phyloP scores from a whole-genome alignment of 768 basidiomycete genomes.

The Phylloporus arenicola region DNA sequence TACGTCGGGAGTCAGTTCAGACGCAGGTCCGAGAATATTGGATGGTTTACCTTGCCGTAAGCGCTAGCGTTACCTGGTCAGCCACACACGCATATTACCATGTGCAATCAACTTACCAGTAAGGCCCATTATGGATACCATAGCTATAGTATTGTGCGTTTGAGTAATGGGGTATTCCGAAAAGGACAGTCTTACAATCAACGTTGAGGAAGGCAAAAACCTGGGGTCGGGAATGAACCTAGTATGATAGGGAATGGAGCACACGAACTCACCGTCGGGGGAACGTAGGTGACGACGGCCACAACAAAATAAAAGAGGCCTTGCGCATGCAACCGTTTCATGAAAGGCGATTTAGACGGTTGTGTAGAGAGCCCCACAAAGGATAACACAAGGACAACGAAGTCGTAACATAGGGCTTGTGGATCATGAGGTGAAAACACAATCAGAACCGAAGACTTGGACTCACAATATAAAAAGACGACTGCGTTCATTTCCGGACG shows the following conservation, averaged over 20 bases:
- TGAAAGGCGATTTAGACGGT: constrained; percentile 13
- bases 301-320: constrained; percentile 20
- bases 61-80: constrained; percentile 9
- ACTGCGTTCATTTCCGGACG: constrained; percentile 2
- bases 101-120: constrained; percentile 5
- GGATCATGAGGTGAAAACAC: background rate
- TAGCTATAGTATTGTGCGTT: background rate
- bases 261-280: constrained; percentile 4
- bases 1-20: background rate
- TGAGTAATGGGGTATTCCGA: background rate
- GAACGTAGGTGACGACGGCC: constrained; percentile 13
- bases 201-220: constrained; percentile 9
- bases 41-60: constrained; percentile 11
- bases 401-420: constrained; percentile 21
- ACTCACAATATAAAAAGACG: constrained; percentile 19
- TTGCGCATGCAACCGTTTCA: constrained; percentile 15
- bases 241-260: too few species aligned
- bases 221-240: background rate
- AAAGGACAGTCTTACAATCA: background rate
- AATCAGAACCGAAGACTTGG: background rate
- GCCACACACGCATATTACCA: background rate
- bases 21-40: background rate
- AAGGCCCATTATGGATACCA: constrained; percentile 1
- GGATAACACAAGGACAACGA: constrained; percentile 17
- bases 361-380: constrained; percentile 12